Percentiles rank a stretch among this genome's conserved stretches.
These are phyloP conservation scores for Cercospora nicotianae DNA, from an alignment of 2,329 filamentous ascomycete genomes.

Conservation along the genomic window DNA sequence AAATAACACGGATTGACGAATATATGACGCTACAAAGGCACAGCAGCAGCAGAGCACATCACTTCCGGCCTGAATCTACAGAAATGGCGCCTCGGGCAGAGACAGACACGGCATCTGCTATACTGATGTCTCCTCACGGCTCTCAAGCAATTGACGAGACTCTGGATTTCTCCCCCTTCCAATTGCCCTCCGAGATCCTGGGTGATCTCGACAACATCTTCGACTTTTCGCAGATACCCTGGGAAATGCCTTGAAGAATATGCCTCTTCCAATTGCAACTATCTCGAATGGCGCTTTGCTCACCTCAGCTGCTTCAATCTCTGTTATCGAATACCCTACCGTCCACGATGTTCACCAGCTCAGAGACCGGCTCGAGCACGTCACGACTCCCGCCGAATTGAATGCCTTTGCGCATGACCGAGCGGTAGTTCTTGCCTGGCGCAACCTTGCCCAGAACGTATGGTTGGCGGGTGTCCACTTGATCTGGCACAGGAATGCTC, in stretches of 20 bases:
- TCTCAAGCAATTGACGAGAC: slow-evolving; percentile 7
- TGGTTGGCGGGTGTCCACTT: slow-evolving; percentile 54
- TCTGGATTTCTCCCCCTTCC: slow-evolving; percentile 16
- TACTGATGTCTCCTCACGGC: neutral
- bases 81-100: slow-evolving; percentile 5
- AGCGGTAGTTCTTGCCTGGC: slow-evolving; percentile 57
- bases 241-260: slow-evolving; percentile 11
- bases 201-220: slow-evolving; percentile 18
- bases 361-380: slow-evolving; percentile 50
- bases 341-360: slow-evolving; percentile 54
- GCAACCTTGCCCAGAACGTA: slow-evolving; percentile 58
- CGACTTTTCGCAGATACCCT: slow-evolving; percentile 15
- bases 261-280: neutral
- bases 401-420: slow-evolving; percentile 55
- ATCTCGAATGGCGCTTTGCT: too few relatives aligned
- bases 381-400: slow-evolving; percentile 49
- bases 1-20: slow-evolving; percentile 45
- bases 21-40: slow-evolving; percentile 39
- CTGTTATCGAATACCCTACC: slow-evolving; percentile 53
- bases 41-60: slow-evolving; percentile 3
- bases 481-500: slow-evolving; percentile 55
- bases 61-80: neutral
- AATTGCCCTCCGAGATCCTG: slow-evolving; percentile 18
- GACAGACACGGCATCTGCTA: slow-evolving; percentile 3
- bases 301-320: neutral